phyloP scores from a whole-genome alignment of 2,329 filamentous ascomycete species.

The Pseudopithomyces chartarum region DNA sequence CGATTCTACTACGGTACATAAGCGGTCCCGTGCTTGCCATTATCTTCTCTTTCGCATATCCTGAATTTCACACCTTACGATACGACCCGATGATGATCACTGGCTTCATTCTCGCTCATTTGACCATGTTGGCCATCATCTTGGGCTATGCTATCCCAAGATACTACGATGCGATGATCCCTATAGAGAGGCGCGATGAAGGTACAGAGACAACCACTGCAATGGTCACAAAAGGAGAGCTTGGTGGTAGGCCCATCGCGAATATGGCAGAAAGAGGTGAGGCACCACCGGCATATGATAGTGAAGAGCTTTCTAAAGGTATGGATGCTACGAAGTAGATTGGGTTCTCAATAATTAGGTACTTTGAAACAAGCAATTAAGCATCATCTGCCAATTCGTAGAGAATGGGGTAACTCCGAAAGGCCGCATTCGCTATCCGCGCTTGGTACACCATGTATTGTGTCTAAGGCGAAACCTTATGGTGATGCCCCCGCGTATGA shows the following conservation, averaged over 20 bases:
- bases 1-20: slow-evolving; percentile 48
- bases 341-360: no score
- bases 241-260: slow-evolving; percentile 21
- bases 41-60: slow-evolving; percentile 42
- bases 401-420: no score
- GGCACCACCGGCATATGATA: neutral
- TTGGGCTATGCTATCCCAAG: slow-evolving; percentile 58
- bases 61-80: slow-evolving; percentile 36
- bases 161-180: slow-evolving; percentile 61
- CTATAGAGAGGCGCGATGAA: slow-evolving; percentile 52
- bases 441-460: no score
- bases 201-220: slow-evolving; percentile 45
- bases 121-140: slow-evolving; percentile 51
- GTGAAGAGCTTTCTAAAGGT: neutral
- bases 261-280: slow-evolving; percentile 7
- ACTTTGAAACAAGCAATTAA: no score
- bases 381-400: no score
- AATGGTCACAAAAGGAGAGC: slow-evolving; percentile 33
- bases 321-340: no score
- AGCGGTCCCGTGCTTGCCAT: slow-evolving; percentile 40
- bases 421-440: no score
- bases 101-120: slow-evolving; percentile 36
- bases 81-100: slow-evolving; percentile 44
- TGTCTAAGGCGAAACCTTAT: no score
- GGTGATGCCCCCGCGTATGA: no score